Base-by-base conservation (phyloP, 257 asterid species). In the Solanum rostratum region DNA sequence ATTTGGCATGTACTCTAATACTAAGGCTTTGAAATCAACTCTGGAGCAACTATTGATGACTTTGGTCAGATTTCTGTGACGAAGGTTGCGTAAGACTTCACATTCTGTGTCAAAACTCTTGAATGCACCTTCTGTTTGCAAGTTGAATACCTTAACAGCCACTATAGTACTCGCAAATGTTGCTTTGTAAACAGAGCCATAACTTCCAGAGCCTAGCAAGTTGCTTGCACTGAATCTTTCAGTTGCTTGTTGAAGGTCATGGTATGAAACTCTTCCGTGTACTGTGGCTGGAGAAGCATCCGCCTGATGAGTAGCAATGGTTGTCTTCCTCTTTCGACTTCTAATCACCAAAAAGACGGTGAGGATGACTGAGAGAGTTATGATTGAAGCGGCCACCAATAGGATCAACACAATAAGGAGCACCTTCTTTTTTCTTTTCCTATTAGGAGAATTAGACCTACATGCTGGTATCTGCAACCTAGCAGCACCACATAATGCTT, bases 1-100 rank as follows among this genome's bases (percentile, higher is more conserved):
- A 10, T 85, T 83, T 13, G 88, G 79, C 89, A 87, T 87, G 83
- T 85, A 87, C 37, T 88, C 86, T 19, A 85, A 82, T 29, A 88
- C 59, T 33, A 85, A 53, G 19, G 88, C 90, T 81, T 81, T 86
- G 81, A 88, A 86, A 55, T 88, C 84, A 19, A 59, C 68, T 11
- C 41, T 86, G 24, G 87, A 88, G 33, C 88, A 85, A 41, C 79
- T 83, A n/a, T 73, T 84, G 29, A 86, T 73, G 86, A 88, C 87
- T 74, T 86, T 88, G 2, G 83, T 81, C 20, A 88, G 85, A 49
- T 85, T 88, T 81, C 90, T 79, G 74, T 88, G 90, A 39, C 84
- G 86, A 83, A 86, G 87, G 29, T 71, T 71, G 69, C 90, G 84
- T 66, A 88, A 27, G 24, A 88, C 78, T 54, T 84, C 87, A 71